Conservation (phyloP, 164 flowering plant genomes). For the Chloranthus sessilifolius region DNA sequence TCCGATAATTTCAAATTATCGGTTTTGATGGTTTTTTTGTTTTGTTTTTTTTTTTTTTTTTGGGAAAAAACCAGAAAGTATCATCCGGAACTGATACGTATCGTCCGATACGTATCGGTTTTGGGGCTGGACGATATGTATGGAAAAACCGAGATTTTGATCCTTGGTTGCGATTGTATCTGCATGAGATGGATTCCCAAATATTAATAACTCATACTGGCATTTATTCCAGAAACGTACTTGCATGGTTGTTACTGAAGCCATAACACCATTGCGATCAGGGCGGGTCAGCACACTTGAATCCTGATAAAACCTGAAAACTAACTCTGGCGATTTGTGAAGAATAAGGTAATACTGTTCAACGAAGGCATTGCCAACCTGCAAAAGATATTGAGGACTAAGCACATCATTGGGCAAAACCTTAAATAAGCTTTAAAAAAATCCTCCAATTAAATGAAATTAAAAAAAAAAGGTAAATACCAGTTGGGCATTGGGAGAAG, state of each 20-base stretch:
- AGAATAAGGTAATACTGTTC: slow-evolving; percentile 80
- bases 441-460: not conserved
- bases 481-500: slow-evolving; percentile 52
- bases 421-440: not conserved
- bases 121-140: too few species aligned
- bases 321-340: slow-evolving; percentile 63
- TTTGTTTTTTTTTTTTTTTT: too few species aligned
- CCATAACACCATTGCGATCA: slow-evolving; percentile 53
- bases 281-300: slow-evolving; percentile 65
- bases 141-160: too few species aligned
- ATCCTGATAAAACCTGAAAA: slow-evolving; percentile 64
- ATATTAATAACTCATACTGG: too few species aligned
- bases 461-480: slow-evolving; percentile 8
- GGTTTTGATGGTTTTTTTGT: too few species aligned
- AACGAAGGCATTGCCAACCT: slow-evolving; percentile 72
- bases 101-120: too few species aligned
- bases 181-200: too few species aligned
- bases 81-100: not conserved
- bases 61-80: not conserved
- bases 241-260: slow-evolving; percentile 54
- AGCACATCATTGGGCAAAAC: not conserved
- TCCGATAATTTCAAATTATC: too few species aligned
- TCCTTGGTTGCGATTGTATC: too few species aligned
- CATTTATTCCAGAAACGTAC: slow-evolving; percentile 27
- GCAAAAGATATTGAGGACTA: not conserved